These are phyloP conservation scores for Corchorus capsularis DNA, from an alignment of 345 rosid species.

Conservation along the genomic window DNA sequence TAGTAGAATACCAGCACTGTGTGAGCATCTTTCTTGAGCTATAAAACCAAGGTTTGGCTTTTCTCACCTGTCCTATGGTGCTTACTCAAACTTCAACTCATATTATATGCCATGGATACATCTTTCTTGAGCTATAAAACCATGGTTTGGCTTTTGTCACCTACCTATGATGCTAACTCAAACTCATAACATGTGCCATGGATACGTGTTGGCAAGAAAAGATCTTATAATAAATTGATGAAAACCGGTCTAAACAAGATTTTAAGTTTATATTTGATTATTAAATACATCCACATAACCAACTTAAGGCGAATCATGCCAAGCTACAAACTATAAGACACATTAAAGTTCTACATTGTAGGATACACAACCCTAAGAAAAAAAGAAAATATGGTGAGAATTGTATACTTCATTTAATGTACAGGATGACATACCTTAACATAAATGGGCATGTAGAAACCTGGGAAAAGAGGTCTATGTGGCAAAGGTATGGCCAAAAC, in stretches of 20 bases:
- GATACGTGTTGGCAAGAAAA: not conserved
- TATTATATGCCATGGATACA: not conserved
- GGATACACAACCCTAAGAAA: not conserved
- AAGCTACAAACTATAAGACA: conserved; percentile 7
- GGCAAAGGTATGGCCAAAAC: conserved; percentile 91
- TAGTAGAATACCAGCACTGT: not conserved
- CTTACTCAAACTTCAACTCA: not conserved
- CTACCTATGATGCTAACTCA: not conserved
- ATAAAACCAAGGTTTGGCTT: not conserved
- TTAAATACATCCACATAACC: not conserved
- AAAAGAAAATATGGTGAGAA: not conserved
- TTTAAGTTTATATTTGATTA: not conserved
- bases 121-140: not conserved
- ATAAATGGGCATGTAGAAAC: conserved; percentile 96
- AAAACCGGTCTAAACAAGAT: not conserved
- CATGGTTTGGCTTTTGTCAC: not conserved
- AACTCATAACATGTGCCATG: not conserved
- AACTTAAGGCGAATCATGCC: not conserved
- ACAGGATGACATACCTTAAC: conserved; percentile 67
- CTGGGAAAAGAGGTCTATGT: conserved; percentile 94
- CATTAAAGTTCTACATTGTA: not conserved
- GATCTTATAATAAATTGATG: not conserved
- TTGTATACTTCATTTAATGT: not conserved
- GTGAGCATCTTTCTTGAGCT: not conserved
- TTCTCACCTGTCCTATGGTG: not conserved